These are phyloP conservation scores for Albugo candida DNA, from an alignment of 352 stramenopile species.

Conservation along the genomic window DNA sequence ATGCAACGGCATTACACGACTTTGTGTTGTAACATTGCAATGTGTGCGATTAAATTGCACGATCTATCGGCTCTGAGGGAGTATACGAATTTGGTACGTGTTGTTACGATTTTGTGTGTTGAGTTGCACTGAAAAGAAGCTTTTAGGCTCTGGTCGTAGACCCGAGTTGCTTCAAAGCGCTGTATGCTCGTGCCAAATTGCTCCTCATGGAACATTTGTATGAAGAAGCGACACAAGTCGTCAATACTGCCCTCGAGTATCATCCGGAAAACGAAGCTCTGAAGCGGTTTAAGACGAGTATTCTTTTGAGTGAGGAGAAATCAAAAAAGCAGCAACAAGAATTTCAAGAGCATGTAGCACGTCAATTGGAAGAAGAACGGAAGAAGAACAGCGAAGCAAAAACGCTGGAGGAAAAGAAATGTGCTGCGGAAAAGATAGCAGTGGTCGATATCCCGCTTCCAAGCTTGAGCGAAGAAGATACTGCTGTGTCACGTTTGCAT, in stretches of 20 bases:
- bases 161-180: constrained; percentile 24
- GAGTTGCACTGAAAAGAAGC: too few species aligned
- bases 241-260: constrained; percentile 17
- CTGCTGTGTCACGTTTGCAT: constrained; percentile 34
- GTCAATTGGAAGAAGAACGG: constrained; percentile 15
- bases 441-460: constrained; percentile 19
- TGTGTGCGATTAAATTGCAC: constrained; percentile 55
- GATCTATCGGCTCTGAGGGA: constrained; percentile 27
- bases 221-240: constrained; percentile 19
- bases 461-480: constrained; percentile 39
- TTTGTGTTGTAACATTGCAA: constrained; percentile 52
- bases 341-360: constrained; percentile 1
- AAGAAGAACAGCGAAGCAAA: constrained; percentile 22
- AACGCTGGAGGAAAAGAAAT: constrained; percentile 13
- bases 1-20: constrained; percentile 29
- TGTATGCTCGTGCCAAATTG: constrained; percentile 51
- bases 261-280: constrained; percentile 30
- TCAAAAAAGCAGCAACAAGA: constrained; percentile 6
- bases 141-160: constrained; percentile 30
- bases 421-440: constrained; percentile 13
- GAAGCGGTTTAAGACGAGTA: constrained; percentile 21
- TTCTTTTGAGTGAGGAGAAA: constrained; percentile 15
- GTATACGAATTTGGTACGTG: constrained; percentile 13
- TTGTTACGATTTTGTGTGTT: too few species aligned
- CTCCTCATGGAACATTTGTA: constrained; percentile 38